Conservation (phyloP, 83 land plant species). For the Picea abies region DNA sequence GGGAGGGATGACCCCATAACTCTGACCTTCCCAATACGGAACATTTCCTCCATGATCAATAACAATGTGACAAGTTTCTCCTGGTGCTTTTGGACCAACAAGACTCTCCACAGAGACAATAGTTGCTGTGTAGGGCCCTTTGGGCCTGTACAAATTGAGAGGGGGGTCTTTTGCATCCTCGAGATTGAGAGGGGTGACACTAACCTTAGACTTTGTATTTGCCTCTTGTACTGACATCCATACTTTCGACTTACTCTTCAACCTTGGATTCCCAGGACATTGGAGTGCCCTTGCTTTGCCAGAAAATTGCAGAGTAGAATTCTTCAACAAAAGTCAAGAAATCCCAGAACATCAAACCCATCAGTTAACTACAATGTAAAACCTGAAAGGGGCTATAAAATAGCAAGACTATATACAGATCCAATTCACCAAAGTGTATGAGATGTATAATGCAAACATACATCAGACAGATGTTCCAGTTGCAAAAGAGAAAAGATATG, state of each 20-base stretch:
- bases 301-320: no score
- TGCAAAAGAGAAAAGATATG: no score
- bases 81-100: conserved; percentile 98
- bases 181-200: conserved; percentile 58
- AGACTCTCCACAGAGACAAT: conserved; percentile 92
- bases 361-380: no score
- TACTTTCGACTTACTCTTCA: conserved; percentile 25
- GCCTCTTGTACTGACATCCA: conserved; percentile 69
- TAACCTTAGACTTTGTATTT: conserved; percentile 52
- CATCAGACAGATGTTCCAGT: no score
- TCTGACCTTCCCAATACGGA: conserved; percentile 99
- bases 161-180: conserved; percentile 91
- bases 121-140: conserved; percentile 89
- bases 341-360: no score
- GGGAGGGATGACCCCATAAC: conserved; percentile 96
- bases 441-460: no score
- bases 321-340: no score
- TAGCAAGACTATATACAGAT: no score
- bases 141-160: conserved; percentile 77
- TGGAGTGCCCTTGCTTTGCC: no score
- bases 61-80: conserved; percentile 98
- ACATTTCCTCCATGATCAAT: conserved; percentile 97
- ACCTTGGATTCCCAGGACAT: neutral
- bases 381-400: no score
- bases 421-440: no score